Conservation (phyloP, 257 asterid genomes). For the Nicotiana noctiflora region DNA sequence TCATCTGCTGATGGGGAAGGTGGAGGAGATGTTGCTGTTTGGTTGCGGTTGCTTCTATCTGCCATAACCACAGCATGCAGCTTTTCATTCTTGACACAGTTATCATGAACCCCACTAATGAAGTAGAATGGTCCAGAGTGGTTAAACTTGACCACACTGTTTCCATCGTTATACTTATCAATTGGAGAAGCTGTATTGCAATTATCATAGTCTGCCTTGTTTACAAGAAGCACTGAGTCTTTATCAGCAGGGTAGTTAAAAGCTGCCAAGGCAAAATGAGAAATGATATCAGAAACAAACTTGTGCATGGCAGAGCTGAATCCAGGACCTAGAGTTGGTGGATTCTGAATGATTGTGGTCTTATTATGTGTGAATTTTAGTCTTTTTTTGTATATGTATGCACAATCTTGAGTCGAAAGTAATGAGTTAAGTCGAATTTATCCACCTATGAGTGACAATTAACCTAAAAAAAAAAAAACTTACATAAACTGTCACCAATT, state of each 20-base stretch:
- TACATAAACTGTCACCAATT: conserved; percentile 29
- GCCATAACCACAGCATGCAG: conserved; percentile 60
- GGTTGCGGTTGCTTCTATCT: conserved; percentile 32
- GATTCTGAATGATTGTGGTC: not conserved
- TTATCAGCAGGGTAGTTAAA: conserved; percentile 43
- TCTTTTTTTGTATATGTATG: not conserved
- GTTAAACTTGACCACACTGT: conserved; percentile 32
- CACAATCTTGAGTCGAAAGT: not conserved
- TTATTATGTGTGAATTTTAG: not conserved
- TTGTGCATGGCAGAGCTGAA: not conserved
- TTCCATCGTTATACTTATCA: conserved; percentile 47
- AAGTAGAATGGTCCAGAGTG: conserved; percentile 65
- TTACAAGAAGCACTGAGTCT: conserved; percentile 66
- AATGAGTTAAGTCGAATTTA: not conserved
- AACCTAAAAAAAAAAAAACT: not conserved
- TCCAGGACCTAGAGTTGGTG: not conserved
- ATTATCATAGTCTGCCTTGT: conserved; percentile 41
- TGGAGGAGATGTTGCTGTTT: conserved; percentile 25
- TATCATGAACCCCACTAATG: conserved; percentile 64
- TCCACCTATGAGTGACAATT: not conserved
- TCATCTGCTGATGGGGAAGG: conserved; percentile 21
- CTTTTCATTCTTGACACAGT: conserved; percentile 68
- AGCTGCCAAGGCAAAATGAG: conserved; percentile 36
- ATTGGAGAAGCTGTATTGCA: conserved; percentile 49
- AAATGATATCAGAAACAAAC: not conserved